Conservation (phyloP, 2,329 filamentous ascomycete genomes). For the Nigrospora osmanthi region DNA sequence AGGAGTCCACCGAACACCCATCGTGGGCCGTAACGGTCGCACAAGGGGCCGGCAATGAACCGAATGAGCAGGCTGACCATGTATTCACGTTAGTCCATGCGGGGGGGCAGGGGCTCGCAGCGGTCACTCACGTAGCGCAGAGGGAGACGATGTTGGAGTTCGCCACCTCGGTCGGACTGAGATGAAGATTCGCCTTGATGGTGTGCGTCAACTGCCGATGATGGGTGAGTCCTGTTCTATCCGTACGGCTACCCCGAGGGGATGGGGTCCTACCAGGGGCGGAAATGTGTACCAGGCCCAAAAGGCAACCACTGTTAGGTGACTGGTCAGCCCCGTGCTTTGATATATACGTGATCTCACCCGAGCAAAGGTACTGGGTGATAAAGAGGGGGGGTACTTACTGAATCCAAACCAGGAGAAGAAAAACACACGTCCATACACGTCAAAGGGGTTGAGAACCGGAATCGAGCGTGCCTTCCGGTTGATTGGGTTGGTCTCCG, state of each 20-base stretch:
- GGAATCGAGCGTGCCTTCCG: slow-evolving; percentile 76
- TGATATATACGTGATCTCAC: too few relatives aligned
- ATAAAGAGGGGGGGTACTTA: slow-evolving; percentile 16
- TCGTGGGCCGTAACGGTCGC: slow-evolving; percentile 76
- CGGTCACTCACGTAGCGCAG: slow-evolving; percentile 46
- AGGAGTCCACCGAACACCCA: slow-evolving; percentile 71
- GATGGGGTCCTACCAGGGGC: slow-evolving; percentile 52
- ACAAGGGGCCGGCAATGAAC: slow-evolving; percentile 71
- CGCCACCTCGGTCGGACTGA: slow-evolving; percentile 63
- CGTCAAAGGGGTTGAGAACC: slow-evolving; percentile 66
- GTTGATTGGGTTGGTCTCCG: slow-evolving; percentile 77
- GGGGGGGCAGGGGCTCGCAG: not conserved
- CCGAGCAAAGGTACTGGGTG: not conserved
- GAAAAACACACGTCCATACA: slow-evolving; percentile 83
- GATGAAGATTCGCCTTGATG: slow-evolving; percentile 70
- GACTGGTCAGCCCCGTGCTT: too few relatives aligned
- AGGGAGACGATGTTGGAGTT: slow-evolving; percentile 90
- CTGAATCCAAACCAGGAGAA: slow-evolving; percentile 48
- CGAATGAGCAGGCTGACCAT: slow-evolving; percentile 59
- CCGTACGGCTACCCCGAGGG: not conserved
- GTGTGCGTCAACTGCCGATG: slow-evolving; percentile 54
- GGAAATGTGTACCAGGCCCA: slow-evolving; percentile 93
- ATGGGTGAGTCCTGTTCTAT: slow-evolving; percentile 8
- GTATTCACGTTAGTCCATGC: not conserved
- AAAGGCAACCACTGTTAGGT: slow-evolving; percentile 54